Conservation (phyloP, 805 yeast genomes). For the Hanseniaspora mollemarum region DNA sequence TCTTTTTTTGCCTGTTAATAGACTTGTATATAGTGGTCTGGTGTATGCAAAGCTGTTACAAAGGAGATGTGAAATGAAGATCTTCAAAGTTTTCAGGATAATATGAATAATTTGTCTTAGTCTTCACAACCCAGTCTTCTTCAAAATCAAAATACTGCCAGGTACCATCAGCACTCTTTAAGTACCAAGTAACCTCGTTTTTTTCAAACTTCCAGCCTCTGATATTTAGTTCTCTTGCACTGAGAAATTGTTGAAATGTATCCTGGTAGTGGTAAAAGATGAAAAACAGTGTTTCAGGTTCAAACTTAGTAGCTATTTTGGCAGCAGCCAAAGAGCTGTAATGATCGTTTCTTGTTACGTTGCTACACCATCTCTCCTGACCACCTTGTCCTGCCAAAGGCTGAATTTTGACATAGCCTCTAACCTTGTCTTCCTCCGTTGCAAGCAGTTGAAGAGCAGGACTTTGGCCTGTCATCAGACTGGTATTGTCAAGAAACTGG, state of each 20-base stretch:
- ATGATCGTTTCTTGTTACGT: slow-evolving; percentile 21
- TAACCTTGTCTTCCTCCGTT: background rate
- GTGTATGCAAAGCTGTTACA: too few species aligned
- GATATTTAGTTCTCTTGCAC: slow-evolving; percentile 65
- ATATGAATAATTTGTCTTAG: background rate
- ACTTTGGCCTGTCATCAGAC: background rate
- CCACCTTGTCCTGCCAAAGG: slow-evolving; percentile 11
- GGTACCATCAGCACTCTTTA: slow-evolving; percentile 19
- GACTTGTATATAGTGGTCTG: background rate
- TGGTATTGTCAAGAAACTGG: slow-evolving; percentile 25
- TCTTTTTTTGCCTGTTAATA: background rate
- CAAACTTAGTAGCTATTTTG: slow-evolving; percentile 59
- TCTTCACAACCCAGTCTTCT: slow-evolving; percentile 20
- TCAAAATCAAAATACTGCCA: slow-evolving; percentile 84
- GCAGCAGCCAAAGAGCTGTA: slow-evolving; percentile 36
- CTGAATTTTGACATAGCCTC: background rate
- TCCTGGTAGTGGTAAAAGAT: slow-evolving; percentile 77
- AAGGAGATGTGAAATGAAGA: background rate
- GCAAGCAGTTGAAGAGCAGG: background rate
- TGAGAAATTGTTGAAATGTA: slow-evolving; percentile 56
- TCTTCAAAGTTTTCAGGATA: slow-evolving; percentile 9
- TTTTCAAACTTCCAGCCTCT: slow-evolving; percentile 68
- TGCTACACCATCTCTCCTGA: slow-evolving; percentile 13
- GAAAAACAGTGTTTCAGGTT: slow-evolving; percentile 78
- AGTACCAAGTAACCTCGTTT: slow-evolving; percentile 31